Percentiles rank a stretch among this genome's conserved stretches.
Evolutionary conservation across 495 filamentous ascomycete genomes (phyloP).

Genomic region (Hyaloscypha variabilis): DNA sequence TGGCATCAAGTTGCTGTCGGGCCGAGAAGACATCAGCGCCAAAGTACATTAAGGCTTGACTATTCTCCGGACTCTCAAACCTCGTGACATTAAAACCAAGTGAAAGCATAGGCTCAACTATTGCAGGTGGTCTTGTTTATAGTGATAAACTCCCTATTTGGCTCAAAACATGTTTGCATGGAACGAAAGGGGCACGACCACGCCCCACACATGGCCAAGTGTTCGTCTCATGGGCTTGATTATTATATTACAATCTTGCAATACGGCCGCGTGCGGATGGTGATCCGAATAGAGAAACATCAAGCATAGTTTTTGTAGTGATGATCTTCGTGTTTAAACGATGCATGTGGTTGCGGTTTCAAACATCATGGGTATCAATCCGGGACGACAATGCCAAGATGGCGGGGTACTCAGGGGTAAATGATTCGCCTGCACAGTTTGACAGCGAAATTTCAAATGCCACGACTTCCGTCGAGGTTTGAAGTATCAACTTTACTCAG

Average conservation of each 20-base stretch:
- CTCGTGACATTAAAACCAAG: neutral
- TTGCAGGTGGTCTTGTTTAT: neutral
- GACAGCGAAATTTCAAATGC: too few species aligned
- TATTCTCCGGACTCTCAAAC: neutral
- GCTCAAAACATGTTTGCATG: neutral
- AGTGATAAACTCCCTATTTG: neutral
- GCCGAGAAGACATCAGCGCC: neutral
- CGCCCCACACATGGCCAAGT: neutral
- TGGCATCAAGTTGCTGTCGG: neutral
- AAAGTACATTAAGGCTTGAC: neutral
- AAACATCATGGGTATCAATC: conserved; percentile 1
- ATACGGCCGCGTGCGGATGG: neutral
- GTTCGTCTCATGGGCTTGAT: neutral
- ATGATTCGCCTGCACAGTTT: neutral
- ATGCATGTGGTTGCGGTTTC: neutral
- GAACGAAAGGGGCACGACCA: neutral
- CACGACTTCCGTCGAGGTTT: too few species aligned
- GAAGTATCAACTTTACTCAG: too few species aligned
- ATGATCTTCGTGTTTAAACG: neutral
- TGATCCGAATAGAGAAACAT: conserved; percentile 6
- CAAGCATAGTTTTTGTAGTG: neutral
- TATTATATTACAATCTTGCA: neutral
- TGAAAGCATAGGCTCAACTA: neutral
- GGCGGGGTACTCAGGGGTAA: neutral
- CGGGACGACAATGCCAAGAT: neutral